These are phyloP conservation scores for Chrysoporthe puriensis DNA, from an alignment of 2,329 filamentous ascomycete genomes.

Conservation along the genomic window DNA sequence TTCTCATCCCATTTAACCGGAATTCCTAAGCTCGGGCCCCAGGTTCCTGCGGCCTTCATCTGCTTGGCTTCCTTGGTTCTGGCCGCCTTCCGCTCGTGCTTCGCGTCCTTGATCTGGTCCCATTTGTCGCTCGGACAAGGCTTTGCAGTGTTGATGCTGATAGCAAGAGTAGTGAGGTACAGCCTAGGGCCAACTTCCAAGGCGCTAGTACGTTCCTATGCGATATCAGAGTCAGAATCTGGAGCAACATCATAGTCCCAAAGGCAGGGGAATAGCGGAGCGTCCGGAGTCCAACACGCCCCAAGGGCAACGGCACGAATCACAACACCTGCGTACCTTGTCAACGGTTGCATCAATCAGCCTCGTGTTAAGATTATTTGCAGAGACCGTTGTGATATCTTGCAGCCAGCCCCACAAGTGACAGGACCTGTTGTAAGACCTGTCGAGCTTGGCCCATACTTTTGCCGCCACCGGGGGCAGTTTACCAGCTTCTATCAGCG, in stretches of 20 bases:
- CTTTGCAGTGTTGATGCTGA: constrained; percentile 27
- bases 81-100: constrained; percentile 26
- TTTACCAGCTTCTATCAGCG: constrained; percentile 43
- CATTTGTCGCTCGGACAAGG: constrained; percentile 28
- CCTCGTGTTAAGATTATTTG: constrained; percentile 69
- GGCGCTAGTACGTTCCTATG: constrained; percentile 19
- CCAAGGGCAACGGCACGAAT: neutral
- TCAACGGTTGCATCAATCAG: constrained; percentile 55
- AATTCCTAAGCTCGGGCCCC: constrained; percentile 26
- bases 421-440: constrained; percentile 63
- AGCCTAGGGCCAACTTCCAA: constrained; percentile 24
- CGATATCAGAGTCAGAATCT: neutral
- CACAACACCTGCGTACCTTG: constrained; percentile 6
- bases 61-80: constrained; percentile 27
- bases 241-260: neutral
- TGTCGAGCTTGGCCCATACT: constrained; percentile 36
- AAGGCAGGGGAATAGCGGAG: neutral
- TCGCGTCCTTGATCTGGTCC: constrained; percentile 28
- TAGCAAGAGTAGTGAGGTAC: constrained; percentile 24
- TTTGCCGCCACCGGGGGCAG: constrained; percentile 55
- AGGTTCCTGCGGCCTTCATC: constrained; percentile 25
- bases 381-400: constrained; percentile 68
- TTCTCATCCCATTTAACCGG: constrained; percentile 27
- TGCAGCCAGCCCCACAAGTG: constrained; percentile 73
- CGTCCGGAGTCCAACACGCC: neutral